These are phyloP conservation scores for Neurospora africana DNA, from an alignment of 495 filamentous ascomycete species.

Conservation along the genomic window DNA sequence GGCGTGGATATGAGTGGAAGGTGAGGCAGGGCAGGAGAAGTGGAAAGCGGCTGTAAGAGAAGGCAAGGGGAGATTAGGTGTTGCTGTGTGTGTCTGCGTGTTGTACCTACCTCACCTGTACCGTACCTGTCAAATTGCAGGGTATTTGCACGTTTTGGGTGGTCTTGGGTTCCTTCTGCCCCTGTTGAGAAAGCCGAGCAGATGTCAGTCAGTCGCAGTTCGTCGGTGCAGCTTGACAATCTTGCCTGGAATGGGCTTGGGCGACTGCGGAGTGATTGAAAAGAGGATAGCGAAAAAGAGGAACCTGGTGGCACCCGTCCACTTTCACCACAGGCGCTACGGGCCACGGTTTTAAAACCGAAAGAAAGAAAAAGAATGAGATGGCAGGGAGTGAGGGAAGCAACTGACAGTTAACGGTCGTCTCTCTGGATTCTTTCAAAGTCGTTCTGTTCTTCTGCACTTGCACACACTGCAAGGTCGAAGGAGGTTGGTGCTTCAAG, in stretches of 20 bases:
- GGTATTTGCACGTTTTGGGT: neutral
- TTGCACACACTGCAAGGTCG: neutral
- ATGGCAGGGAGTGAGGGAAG: neutral
- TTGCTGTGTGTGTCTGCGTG: neutral
- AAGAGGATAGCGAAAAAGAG: slow-evolving; percentile 45
- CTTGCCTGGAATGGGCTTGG: slow-evolving; percentile 37
- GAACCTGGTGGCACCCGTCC: slow-evolving; percentile 26
- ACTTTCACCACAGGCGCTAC: slow-evolving; percentile 27
- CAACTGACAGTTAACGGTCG: neutral
- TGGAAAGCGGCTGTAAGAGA: neutral
- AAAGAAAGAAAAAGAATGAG: neutral
- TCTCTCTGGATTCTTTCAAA: neutral
- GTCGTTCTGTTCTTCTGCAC: neutral
- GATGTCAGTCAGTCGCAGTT: neutral
- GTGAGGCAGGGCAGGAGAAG: neutral
- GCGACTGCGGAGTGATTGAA: slow-evolving; percentile 49
- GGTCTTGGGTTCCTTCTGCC: neutral
- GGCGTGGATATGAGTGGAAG: neutral
- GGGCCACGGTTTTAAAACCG: slow-evolving; percentile 14
- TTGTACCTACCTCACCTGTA: neutral
- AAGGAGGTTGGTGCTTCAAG: neutral
- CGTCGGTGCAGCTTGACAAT: slow-evolving; percentile 24
- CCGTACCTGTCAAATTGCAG: slow-evolving; percentile 1
- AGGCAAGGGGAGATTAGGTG: neutral
- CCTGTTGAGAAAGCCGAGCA: neutral